phyloP scores from a whole-genome alignment of 257 asterid species.

The Nicotiana tabacum region DNA sequence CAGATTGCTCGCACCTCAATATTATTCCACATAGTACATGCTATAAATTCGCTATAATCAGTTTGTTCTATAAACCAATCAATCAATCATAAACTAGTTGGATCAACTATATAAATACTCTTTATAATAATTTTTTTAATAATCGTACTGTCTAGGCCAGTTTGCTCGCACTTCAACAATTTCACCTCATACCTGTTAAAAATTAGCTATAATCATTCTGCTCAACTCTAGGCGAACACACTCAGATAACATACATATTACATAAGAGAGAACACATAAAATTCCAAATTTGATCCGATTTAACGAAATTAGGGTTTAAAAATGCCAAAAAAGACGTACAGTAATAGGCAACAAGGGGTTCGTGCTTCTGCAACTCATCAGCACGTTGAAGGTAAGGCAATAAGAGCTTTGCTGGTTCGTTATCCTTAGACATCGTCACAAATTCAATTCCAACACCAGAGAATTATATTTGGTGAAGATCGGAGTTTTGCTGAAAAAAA shows the following conservation, averaged over 20 bases:
- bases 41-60: not conserved
- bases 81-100: too few relatives aligned
- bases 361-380: slow-evolving; percentile 43
- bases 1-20: not conserved
- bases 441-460: not conserved
- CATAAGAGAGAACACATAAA: not conserved
- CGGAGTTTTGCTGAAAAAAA: not conserved
- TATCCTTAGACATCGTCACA: slow-evolving; percentile 26
- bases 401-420: slow-evolving; percentile 36
- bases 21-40: not conserved
- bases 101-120: not conserved
- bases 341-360: slow-evolving; percentile 40
- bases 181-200: not conserved
- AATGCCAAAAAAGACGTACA: slow-evolving; percentile 13
- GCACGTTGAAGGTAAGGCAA: slow-evolving; percentile 40
- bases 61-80: too few relatives aligned
- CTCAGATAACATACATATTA: not conserved
- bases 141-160: too few relatives aligned
- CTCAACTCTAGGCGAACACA: not conserved
- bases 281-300: not conserved
- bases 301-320: not conserved
- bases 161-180: not conserved
- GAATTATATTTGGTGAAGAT: not conserved
- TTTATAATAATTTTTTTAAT: too few relatives aligned
- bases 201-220: not conserved